Conservation (phyloP, 2,329 filamentous ascomycete species). For the Penicillium glabrum region DNA sequence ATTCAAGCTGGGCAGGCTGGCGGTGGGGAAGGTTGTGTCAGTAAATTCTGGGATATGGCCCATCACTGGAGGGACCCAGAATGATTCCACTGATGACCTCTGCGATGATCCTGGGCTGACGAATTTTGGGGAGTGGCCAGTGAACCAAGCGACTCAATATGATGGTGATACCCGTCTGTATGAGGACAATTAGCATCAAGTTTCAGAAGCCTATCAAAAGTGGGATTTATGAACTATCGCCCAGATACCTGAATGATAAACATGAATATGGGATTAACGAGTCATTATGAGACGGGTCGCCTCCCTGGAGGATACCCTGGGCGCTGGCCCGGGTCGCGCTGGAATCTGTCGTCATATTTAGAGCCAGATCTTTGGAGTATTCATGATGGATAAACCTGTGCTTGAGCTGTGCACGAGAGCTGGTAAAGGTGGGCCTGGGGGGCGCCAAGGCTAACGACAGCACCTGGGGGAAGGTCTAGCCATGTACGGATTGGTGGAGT, state of each 20-base stretch:
- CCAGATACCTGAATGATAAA: slow-evolving; percentile 70
- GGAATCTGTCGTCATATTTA: neutral
- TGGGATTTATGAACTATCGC: neutral
- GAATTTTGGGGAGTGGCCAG: slow-evolving; percentile 69
- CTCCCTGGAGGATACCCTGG: slow-evolving; percentile 71
- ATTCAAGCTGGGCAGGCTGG: slow-evolving; percentile 54
- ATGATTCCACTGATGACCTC: slow-evolving; percentile 84
- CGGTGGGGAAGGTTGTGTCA: slow-evolving; percentile 71
- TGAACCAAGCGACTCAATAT: slow-evolving; percentile 73
- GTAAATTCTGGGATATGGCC: slow-evolving; percentile 80
- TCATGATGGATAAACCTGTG: neutral
- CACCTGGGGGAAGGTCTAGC: neutral
- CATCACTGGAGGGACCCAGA: slow-evolving; percentile 84
- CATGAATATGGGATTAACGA: slow-evolving; percentile 68
- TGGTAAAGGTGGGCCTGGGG: neutral
- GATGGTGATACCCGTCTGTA: slow-evolving; percentile 73
- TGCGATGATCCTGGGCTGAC: slow-evolving; percentile 79
- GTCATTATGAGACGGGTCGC: slow-evolving; percentile 68
- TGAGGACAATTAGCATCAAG: slow-evolving; percentile 27
- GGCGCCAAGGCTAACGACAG: neutral
- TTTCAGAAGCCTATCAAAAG: neutral
- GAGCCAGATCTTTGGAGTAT: neutral
- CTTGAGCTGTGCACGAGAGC: neutral
- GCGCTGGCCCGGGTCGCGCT: slow-evolving; percentile 34
- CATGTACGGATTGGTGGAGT: neutral